Percentiles rank a stretch among this genome's conserved stretches.
Conservation (phyloP, 257 asterid species). For the Vinca minor region DNA sequence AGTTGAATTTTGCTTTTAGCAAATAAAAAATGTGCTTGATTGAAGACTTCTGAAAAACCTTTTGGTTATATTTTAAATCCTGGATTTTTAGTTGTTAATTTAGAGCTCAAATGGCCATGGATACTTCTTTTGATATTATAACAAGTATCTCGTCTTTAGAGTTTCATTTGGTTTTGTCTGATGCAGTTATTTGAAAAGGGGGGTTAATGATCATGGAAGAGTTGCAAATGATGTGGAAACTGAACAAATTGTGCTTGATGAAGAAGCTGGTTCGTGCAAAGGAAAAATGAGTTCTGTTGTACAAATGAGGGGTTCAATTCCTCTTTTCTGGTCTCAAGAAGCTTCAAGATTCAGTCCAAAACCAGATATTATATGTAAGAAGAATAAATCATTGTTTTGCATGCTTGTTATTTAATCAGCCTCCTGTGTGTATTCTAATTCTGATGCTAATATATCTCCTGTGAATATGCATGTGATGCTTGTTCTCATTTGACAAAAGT, state of each 20-base stretch:
- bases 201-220: slow-evolving; percentile 95
- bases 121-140: not conserved
- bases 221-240: slow-evolving; percentile 99
- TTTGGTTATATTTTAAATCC: not conserved
- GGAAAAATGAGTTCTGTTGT: slow-evolving; percentile 98
- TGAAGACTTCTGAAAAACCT: not conserved
- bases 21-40: not conserved
- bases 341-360: slow-evolving; percentile 98
- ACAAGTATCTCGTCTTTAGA: not conserved
- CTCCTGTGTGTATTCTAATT: not conserved
- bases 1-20: not conserved
- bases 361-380: slow-evolving; percentile 95
- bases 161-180: slow-evolving; percentile 13
- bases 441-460: not conserved
- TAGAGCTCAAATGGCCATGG: not conserved
- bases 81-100: not conserved
- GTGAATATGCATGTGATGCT: slow-evolving; percentile 8
- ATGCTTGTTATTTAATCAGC: not conserved
- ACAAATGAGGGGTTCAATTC: slow-evolving; percentile 99
- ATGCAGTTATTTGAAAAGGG: slow-evolving; percentile 88
- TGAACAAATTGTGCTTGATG: slow-evolving; percentile 92
- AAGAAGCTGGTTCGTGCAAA: slow-evolving; percentile 91
- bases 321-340: slow-evolving; percentile 99
- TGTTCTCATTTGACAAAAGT: slow-evolving; percentile 38
- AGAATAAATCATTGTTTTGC: slow-evolving; percentile 13